phyloP scores from a whole-genome alignment of 441 rosid species.

The Gossypium gossypioides region DNA sequence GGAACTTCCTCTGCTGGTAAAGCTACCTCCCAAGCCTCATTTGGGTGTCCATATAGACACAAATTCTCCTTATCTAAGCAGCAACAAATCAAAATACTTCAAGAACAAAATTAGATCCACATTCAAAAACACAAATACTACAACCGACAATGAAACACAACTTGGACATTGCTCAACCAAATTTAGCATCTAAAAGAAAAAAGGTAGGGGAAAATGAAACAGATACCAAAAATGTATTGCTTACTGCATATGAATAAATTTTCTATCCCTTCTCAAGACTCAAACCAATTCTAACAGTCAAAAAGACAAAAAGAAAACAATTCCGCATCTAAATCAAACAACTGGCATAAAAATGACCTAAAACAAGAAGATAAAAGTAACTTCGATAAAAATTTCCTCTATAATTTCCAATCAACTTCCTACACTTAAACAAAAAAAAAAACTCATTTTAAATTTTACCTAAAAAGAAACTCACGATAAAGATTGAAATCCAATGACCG shows the following conservation, averaged over 20 bases:
- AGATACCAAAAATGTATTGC: too few relatives aligned
- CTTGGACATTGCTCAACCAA: neutral
- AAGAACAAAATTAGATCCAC: neutral
- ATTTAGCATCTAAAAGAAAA: neutral
- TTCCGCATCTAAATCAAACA: neutral
- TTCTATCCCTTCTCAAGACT: neutral
- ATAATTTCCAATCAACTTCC: neutral
- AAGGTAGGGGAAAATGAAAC: neutral
- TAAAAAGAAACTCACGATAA: neutral
- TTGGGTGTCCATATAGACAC: slow-evolving; percentile 68
- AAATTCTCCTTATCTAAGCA: slow-evolving; percentile 65
- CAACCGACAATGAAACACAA: neutral
- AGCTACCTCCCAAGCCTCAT: slow-evolving; percentile 72
- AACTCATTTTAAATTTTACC: neutral
- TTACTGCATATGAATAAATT: neutral
- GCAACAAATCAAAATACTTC: neutral
- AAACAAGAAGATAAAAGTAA: neutral
- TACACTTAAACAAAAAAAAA: neutral
- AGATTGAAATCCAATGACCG: neutral
- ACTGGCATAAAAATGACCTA: neutral
- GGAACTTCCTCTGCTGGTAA: slow-evolving; percentile 81
- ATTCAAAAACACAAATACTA: neutral
- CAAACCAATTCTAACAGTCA: neutral
- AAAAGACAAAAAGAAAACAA: neutral
- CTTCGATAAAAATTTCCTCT: neutral